A percentile compares a stretch with the other conserved stretches of the same genome.
phyloP scores from a whole-genome alignment of 108 stramenopile species.

The Parietichytrium sp. region DNA sequence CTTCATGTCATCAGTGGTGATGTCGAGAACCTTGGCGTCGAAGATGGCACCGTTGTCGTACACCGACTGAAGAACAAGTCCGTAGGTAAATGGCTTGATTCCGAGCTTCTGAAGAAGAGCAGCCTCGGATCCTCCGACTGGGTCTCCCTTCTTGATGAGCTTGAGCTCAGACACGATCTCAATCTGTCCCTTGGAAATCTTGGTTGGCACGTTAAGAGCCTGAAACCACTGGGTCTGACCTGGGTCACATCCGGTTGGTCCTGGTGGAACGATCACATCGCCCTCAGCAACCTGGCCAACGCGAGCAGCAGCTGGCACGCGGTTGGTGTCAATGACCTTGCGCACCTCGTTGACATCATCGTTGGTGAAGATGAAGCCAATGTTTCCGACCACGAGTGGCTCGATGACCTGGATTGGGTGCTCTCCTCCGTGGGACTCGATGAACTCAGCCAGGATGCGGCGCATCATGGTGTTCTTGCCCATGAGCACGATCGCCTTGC shows the following conservation, averaged over 20 bases:
- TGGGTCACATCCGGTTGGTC: constrained; percentile 98
- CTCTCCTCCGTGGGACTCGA: constrained; percentile 80
- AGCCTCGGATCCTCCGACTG: constrained; percentile 72
- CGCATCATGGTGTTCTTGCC: constrained; percentile 99
- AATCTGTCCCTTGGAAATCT: constrained; percentile 83
- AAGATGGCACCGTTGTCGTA: constrained; percentile 95
- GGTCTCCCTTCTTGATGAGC: constrained; percentile 85
- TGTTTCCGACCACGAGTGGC: constrained; percentile 82
- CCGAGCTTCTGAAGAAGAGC: constrained; percentile 87
- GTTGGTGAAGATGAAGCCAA: constrained; percentile 99
- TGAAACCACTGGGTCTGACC: constrained; percentile 99
- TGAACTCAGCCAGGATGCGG: constrained; percentile 84
- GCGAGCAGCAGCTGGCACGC: constrained; percentile 87
- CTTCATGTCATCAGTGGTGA: constrained; percentile 85
- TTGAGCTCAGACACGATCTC: constrained; percentile 94
- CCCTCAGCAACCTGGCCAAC: constrained; percentile 87
- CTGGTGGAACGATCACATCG: constrained; percentile 91
- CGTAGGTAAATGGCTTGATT: constrained; percentile 97
- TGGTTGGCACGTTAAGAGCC: constrained; percentile 96
- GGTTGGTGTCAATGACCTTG: constrained; percentile 61
- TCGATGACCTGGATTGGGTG: constrained; percentile 75
- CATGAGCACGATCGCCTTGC: constrained; percentile 89
- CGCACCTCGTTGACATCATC: constrained; percentile 85
- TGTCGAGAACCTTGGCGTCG: constrained; percentile 90
- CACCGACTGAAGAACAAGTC: constrained; percentile 78